Evolutionary conservation across 2,329 filamentous ascomycete species (phyloP).

Genomic region (Talaromyces albobiverticillius): DNA sequence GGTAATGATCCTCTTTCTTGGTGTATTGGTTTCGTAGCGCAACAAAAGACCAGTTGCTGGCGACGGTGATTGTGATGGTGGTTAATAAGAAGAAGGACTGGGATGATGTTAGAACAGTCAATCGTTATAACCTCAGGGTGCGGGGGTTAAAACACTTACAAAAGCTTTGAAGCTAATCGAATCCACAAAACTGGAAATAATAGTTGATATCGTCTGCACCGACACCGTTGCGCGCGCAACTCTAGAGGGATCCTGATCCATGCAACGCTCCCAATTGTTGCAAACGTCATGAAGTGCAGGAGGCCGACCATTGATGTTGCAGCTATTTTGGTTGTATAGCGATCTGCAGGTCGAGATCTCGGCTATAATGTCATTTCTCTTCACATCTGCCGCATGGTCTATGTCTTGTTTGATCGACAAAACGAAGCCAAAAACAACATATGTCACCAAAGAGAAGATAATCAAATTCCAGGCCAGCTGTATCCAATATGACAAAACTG

Average conservation of each 20-base stretch:
- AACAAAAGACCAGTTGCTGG: constrained; percentile 60
- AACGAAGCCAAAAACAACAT: constrained; percentile 67
- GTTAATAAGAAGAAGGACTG: constrained; percentile 38
- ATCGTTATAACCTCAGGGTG: background rate
- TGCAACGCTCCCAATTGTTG: constrained; percentile 79
- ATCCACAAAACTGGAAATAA: constrained; percentile 91
- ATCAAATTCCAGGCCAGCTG: constrained; percentile 56
- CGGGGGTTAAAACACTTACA: constrained; percentile 53
- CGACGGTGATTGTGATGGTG: constrained; percentile 50
- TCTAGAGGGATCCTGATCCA: constrained; percentile 75
- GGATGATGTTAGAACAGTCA: background rate
- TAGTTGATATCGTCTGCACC: constrained; percentile 83
- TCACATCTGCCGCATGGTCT: constrained; percentile 65
- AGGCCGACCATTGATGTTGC: constrained; percentile 61
- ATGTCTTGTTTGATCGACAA: constrained; percentile 72
- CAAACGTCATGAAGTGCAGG: constrained; percentile 74
- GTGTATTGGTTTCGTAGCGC: constrained; percentile 44
- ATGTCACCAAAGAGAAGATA: constrained; percentile 51
- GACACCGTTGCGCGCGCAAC: constrained; percentile 78
- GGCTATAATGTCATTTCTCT: constrained; percentile 65
- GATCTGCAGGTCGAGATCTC: constrained; percentile 72
- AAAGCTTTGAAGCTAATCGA: constrained; percentile 83
- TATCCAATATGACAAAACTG: constrained; percentile 64
- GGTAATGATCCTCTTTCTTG: constrained; percentile 25
- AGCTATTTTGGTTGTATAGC: constrained; percentile 74